Evolutionary conservation across 2,329 filamentous ascomycete genomes (phyloP).

Genomic region (Ceratocystis ficicola): DNA sequence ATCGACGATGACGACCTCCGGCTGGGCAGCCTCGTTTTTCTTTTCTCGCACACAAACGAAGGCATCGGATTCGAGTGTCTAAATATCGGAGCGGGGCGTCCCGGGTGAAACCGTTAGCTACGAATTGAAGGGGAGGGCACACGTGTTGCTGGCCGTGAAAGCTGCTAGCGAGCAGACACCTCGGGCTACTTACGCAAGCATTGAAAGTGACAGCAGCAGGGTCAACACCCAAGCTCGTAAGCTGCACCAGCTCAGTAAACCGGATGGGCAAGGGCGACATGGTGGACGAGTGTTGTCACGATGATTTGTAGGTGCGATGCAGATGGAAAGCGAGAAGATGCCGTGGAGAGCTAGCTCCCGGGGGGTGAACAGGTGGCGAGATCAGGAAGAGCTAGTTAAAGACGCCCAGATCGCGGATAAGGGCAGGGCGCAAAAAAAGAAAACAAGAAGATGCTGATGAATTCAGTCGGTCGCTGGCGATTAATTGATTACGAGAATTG

Average conservation of each 20-base stretch:
- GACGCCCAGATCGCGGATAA: slow-evolving; percentile 15
- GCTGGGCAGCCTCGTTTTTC: slow-evolving; percentile 67
- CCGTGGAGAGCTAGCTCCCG: slow-evolving; percentile 22
- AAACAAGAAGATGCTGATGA: neutral
- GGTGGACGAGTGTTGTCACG: slow-evolving; percentile 21
- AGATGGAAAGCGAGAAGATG: slow-evolving; percentile 1
- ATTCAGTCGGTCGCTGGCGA: neutral
- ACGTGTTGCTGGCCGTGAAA: neutral
- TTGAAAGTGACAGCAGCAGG: slow-evolving; percentile 58
- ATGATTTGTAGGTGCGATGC: slow-evolving; percentile 3
- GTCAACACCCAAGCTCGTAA: slow-evolving; percentile 39
- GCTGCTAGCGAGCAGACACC: neutral
- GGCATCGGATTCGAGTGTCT: slow-evolving; percentile 97
- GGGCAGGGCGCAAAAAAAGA: neutral
- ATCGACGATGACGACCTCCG: slow-evolving; percentile 94
- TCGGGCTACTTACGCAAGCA: slow-evolving; percentile 51
- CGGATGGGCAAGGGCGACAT: slow-evolving; percentile 74
- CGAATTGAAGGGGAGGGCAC: neutral
- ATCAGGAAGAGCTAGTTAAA: slow-evolving; percentile 19
- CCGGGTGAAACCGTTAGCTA: slow-evolving; percentile 5
- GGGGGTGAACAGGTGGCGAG: slow-evolving; percentile 19
- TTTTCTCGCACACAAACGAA: slow-evolving; percentile 96
- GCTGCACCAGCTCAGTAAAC: slow-evolving; percentile 80
- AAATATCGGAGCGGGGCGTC: slow-evolving; percentile 9
- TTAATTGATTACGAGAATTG: slow-evolving; percentile 1